These are phyloP conservation scores for Xylaria nigripes DNA, from an alignment of 495 filamentous ascomycete genomes.

Conservation along the genomic window DNA sequence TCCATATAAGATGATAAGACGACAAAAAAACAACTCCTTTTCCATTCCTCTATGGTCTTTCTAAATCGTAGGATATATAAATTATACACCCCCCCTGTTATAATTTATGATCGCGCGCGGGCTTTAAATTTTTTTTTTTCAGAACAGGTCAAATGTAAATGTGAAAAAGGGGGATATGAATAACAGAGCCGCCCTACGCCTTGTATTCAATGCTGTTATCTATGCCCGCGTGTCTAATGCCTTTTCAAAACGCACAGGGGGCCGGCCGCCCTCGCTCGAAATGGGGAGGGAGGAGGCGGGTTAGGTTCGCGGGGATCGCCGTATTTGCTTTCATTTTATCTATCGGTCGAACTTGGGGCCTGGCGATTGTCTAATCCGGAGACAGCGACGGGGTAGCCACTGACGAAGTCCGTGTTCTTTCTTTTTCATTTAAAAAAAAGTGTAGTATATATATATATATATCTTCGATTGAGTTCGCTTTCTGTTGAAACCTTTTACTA, in stretches of 20 bases:
- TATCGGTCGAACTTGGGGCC: no score
- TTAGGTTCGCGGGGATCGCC: neutral
- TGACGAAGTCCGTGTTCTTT: neutral
- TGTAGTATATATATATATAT: neutral
- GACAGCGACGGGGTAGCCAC: neutral
- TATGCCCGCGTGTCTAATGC: neutral
- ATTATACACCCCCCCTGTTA: no score
- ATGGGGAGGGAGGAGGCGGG: neutral
- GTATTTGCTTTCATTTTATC: no score
- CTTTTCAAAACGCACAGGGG: neutral
- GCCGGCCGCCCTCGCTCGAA: neutral
- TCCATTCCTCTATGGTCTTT: constrained; percentile 7
- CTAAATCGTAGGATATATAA: neutral
- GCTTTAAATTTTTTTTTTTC: no score
- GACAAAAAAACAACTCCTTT: neutral
- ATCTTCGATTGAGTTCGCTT: neutral
- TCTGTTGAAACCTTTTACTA: neutral
- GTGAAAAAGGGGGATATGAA: no score
- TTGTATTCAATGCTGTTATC: neutral
- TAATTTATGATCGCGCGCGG: no score
- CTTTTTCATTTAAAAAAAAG: neutral
- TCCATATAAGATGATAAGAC: no score
- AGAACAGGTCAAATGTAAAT: no score
- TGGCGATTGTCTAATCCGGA: neutral
- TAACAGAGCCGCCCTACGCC: neutral